Evolutionary conservation across 345 rosid species (phyloP), one percentile per base, ranked within the genome.

Genomic region (Cardamine occulta): DNA sequence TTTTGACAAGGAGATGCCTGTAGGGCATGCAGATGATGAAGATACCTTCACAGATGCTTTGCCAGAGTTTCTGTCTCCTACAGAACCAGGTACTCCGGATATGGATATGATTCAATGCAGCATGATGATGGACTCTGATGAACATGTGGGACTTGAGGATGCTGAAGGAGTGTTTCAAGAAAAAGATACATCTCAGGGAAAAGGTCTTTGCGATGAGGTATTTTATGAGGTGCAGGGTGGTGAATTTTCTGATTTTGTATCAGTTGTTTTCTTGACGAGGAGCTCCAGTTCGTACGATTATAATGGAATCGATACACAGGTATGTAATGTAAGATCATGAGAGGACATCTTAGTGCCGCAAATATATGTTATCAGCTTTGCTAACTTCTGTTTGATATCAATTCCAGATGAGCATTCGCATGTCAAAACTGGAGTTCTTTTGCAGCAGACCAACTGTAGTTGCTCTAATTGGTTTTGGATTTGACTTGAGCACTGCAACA

Each of bases 401-500:
- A 65, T 83, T 80, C 77, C 97, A 95, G 99, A 92, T 95, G 99
- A 85, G 90, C 60, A 82, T 95, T 74, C 89, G 91, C 83, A 88
- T 95, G 99, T 92, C 99, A 82, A 89, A 88, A 79, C 84, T 95
- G 78, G 94, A 90, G 80, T 92, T 95, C 83, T 95, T 92, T 82
- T 95, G 89, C 85, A 92, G 86, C 88, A 85, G 99, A 75, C 98
- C 92, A 49, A 89, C 99, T 74, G 81, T 95, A 61, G 96, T 95
- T 85, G 96, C 99, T 76, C 84, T 95, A 74, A 95, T 95, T 79
- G 93, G 88, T 80, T 90, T 92, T 85, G 98, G 98, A 73, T 73
- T 90, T 61, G 99, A 89, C 80, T 79, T 92, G 78, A 82, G 93
- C 68, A 39, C 84, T 55, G 82, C 61, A 67, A 69, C 74, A 65